A percentile compares a stretch with the other conserved stretches of the same genome.
Conservation (phyloP, 192 early-diverging fungal species). For the Coemansia sp. region DNA sequence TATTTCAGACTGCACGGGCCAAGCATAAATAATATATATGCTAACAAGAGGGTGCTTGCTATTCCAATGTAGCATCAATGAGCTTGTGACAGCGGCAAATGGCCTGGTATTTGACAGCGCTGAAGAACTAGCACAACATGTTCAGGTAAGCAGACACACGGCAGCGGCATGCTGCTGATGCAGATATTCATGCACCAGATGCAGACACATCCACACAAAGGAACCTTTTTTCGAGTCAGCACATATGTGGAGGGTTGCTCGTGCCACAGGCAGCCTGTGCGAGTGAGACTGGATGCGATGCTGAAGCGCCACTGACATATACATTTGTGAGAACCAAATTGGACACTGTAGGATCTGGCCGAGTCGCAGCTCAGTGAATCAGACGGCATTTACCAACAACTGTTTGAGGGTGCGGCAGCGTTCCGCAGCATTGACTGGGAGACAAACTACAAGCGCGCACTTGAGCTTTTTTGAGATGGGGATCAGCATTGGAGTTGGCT, state of each 20-base stretch:
- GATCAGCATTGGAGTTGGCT: background rate
- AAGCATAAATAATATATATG: too few species aligned
- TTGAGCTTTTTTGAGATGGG: constrained; percentile 20
- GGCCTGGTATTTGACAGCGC: constrained; percentile 64
- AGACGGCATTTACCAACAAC: constrained; percentile 22
- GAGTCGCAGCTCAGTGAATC: constrained; percentile 12
- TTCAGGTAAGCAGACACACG: constrained; percentile 54
- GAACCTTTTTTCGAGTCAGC: constrained; percentile 4
- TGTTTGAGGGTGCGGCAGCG: constrained; percentile 37
- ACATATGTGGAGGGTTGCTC: background rate
- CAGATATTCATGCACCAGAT: constrained; percentile 15
- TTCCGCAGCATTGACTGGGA: constrained; percentile 44
- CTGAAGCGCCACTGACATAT: constrained; percentile 2
- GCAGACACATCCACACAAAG: constrained; percentile 8
- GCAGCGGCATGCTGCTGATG: background rate
- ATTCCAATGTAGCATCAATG: constrained; percentile 54
- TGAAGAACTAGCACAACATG: constrained; percentile 59
- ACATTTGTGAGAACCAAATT: background rate
- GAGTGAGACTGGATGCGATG: background rate
- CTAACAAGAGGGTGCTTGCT: too few species aligned
- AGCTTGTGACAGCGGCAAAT: constrained; percentile 66
- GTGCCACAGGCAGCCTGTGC: background rate
- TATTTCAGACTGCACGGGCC: too few species aligned
- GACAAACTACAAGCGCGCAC: constrained; percentile 31
- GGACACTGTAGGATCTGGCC: constrained; percentile 28